Percentiles rank a stretch among this genome's conserved stretches.
Conservation (phyloP, 2,329 filamentous ascomycete genomes). For the Penicillium sp. region DNA sequence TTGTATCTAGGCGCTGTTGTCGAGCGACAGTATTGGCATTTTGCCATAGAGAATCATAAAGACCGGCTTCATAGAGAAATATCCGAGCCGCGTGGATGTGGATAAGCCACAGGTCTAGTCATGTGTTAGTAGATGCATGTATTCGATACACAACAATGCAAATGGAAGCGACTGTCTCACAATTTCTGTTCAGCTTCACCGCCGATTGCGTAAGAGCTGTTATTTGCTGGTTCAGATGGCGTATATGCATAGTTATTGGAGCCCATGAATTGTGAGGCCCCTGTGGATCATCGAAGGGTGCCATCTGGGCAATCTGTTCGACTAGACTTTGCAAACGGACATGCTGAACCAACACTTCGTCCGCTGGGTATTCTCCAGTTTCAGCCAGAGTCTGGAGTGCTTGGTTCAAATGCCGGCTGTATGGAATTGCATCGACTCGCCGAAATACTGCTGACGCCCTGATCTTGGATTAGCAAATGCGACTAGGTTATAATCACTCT, state of each 20-base stretch:
- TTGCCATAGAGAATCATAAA: conserved; percentile 2
- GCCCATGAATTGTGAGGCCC: not conserved
- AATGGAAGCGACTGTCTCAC: not conserved
- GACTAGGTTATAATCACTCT: not conserved
- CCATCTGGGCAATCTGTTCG: not conserved
- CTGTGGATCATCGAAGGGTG: conserved; percentile 2
- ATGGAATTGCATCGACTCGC: conserved; percentile 2
- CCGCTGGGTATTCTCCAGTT: not conserved
- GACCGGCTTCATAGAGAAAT: conserved; percentile 1
- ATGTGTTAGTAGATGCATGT: not conserved
- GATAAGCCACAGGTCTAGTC: not conserved
- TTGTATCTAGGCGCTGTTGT: not conserved
- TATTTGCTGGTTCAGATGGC: not conserved
- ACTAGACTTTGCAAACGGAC: not conserved
- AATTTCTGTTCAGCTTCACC: not conserved
- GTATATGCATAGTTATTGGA: conserved; percentile 2
- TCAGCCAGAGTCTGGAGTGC: not conserved
- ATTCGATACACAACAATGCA: not conserved
- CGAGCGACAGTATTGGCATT: not conserved
- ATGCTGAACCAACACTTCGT: not conserved
- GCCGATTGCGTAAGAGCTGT: not conserved
- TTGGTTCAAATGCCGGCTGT: not conserved
- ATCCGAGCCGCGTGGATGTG: not conserved
- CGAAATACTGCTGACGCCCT: conserved; percentile 1
- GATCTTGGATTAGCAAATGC: not conserved